Evolutionary conservation across 1,139 yeast genomes (phyloP), one percentile per base, ranked within the genome.

Genomic region (Candida pseudoviswanathii): DNA sequence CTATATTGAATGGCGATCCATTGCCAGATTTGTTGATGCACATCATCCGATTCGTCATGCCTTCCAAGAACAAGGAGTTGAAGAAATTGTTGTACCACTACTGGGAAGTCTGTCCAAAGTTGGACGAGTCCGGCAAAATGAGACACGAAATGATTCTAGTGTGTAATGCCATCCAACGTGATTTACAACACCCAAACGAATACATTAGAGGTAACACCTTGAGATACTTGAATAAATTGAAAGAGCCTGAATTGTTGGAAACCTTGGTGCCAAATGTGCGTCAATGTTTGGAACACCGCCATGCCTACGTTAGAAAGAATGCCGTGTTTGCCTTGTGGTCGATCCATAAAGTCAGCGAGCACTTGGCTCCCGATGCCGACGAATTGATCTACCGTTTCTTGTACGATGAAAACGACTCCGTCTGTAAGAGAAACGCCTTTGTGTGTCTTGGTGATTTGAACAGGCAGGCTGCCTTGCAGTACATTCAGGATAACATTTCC

Each of bases 121-220:
- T 86, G 60, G 96, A 90, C 60, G 78, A 81, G 44, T 86, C 86
- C 47, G 99, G 99, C 4, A 89, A 89, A 67, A 82, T 95, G 78
- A 89, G 91, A 74, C 98, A 92, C 69, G 99, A 95, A 72, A 94
- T 95, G 98, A 94, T 95, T 71, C 82, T 95, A 58, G 99, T 94
- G 46, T 94, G 98, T 75, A 95, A 95, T 67, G 97, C 98, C 49
- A 90, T 95, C 62, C 96, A 95, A 70, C 91, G 94, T 70, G 99
- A 95, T 68, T 80, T 95, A 60, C 97, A 92, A 70, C 99, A 95
- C 71, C 97, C 99, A 47, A 95, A 95, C 73, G 99, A 95, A 70
- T 95, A 86, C 66, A 88, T 95, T 56, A 83, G 99, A 62, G 99
- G 99, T 59, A 90, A 91, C 59, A 92, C 99, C 6, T 78, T 95